phyloP scores from a whole-genome alignment of 768 basidiomycete genomes.

The Podaxis sp. region DNA sequence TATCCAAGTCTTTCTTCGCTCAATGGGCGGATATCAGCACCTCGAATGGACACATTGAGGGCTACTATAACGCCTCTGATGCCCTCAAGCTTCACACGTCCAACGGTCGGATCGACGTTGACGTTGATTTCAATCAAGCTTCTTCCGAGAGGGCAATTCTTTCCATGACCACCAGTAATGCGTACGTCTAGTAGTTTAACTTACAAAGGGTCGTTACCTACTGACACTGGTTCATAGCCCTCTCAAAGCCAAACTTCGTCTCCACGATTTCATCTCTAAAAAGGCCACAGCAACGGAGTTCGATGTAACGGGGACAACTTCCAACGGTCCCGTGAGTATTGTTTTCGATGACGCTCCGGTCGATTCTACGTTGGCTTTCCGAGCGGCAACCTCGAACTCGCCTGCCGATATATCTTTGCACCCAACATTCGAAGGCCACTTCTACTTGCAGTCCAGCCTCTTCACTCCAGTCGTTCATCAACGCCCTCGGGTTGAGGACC shows the following conservation, averaged over 20 bases:
- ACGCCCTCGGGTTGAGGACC: constrained; percentile 6
- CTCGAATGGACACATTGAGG: constrained; percentile 3
- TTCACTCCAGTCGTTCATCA: constrained; percentile 3
- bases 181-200: not conserved
- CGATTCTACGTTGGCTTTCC: not conserved
- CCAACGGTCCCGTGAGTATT: constrained; percentile 1
- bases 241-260: constrained; percentile 4
- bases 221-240: not conserved
- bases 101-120: constrained; percentile 6
- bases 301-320: not conserved
- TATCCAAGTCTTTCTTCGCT: constrained; percentile 3
- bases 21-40: constrained; percentile 7
- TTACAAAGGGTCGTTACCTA: not conserved
- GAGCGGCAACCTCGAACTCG: constrained; percentile 3
- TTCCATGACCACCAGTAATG: constrained; percentile 5
- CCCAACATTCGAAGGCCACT: constrained; percentile 12
- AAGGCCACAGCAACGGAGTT: not conserved
- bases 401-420: constrained; percentile 10
- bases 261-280: not conserved
- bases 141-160: not conserved
- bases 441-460: not conserved
- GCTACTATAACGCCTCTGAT: constrained; percentile 9
- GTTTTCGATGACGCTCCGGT: constrained; percentile 9
- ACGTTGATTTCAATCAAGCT: constrained; percentile 10
- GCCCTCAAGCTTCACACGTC: not conserved